phyloP scores from a whole-genome alignment of 169 alveolate genomes.

The Plasmodium vinckei region DNA sequence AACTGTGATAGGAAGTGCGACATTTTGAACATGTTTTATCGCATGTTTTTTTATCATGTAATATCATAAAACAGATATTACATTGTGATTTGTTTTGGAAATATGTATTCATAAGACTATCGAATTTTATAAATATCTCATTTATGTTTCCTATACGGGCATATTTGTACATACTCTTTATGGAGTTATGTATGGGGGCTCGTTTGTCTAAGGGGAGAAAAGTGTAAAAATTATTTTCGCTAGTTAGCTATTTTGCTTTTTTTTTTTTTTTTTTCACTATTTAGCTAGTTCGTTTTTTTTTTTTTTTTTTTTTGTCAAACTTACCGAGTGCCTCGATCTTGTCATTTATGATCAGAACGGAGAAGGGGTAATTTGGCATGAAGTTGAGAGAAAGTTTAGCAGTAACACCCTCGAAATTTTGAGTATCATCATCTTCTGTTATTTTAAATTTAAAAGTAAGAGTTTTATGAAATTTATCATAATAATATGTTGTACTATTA shows the following conservation, averaged over 20 bases:
- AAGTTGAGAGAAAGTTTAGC: constrained; percentile 44
- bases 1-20: constrained; percentile 49
- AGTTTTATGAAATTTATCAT: constrained; percentile 33
- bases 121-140: constrained; percentile 62
- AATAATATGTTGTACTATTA: constrained; percentile 23
- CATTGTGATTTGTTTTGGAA: constrained; percentile 63
- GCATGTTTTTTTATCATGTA: constrained; percentile 41
- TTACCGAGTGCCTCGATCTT: constrained; percentile 45
- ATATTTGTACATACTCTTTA: constrained; percentile 69
- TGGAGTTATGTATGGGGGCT: constrained; percentile 57
- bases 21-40: constrained; percentile 63
- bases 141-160: constrained; percentile 58
- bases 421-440: constrained; percentile 36
- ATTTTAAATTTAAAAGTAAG: constrained; percentile 43
- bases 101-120: constrained; percentile 51
- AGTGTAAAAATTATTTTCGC: not conserved
- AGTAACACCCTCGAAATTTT: constrained; percentile 47
- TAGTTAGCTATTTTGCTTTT: no score
- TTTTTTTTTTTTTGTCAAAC: not conserved
- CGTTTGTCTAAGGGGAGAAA: constrained; percentile 21
- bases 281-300: no score
- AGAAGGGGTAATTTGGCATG: constrained; percentile 59
- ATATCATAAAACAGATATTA: constrained; percentile 61
- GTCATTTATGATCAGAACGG: constrained; percentile 49
- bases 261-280: no score